Conservation (phyloP, 805 yeast species). For the Candida xiaguanensis region DNA sequence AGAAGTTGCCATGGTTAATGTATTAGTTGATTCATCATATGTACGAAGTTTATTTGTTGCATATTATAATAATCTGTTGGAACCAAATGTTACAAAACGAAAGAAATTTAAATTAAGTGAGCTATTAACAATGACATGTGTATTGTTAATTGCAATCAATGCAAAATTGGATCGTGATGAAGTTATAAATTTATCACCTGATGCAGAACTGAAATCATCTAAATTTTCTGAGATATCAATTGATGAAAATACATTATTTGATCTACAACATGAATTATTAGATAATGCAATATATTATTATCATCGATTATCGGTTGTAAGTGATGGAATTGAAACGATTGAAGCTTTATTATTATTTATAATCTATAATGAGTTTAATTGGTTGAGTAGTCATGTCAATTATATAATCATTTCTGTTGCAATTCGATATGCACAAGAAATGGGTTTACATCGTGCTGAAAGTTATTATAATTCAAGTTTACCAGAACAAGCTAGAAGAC, state of each 20-base stretch:
- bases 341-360: slow-evolving; percentile 51
- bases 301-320: slow-evolving; percentile 44
- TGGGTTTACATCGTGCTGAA: slow-evolving; percentile 39
- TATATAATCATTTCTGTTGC: slow-evolving; percentile 30
- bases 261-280: slow-evolving; percentile 18
- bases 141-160: slow-evolving; percentile 22
- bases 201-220: neutral
- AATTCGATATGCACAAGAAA: slow-evolving; percentile 37
- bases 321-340: slow-evolving; percentile 50
- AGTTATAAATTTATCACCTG: neutral
- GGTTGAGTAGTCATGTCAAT: slow-evolving; percentile 27
- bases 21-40: slow-evolving; percentile 15
- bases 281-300: slow-evolving; percentile 46
- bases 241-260: slow-evolving; percentile 9
- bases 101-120: slow-evolving; percentile 26
- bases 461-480: slow-evolving; percentile 18
- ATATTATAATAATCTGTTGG: slow-evolving; percentile 18
- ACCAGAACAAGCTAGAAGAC: slow-evolving; percentile 21
- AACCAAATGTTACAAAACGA: slow-evolving; percentile 7
- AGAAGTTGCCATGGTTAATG: slow-evolving; percentile 18
- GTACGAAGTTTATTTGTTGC: slow-evolving; percentile 20
- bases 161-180: slow-evolving; percentile 17
- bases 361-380: slow-evolving; percentile 29
- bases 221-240: neutral
- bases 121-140: slow-evolving; percentile 29